Evolutionary conservation across 2,329 filamentous ascomycete species (phyloP).

Genomic region (Ophiocordyceps robertsii): DNA sequence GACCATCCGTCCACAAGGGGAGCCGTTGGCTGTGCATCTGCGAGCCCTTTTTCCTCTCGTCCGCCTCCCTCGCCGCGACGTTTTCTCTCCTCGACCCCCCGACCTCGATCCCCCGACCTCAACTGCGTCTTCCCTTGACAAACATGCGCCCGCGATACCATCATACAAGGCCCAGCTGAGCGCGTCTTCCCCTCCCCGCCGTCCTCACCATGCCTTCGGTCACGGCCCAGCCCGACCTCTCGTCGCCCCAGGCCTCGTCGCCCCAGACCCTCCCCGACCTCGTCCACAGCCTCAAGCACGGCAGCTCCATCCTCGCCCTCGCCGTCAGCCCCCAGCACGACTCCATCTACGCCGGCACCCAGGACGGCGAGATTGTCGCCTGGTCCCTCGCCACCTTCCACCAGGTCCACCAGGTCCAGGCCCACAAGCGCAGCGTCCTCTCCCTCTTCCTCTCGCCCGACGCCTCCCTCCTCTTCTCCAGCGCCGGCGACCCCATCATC

Average conservation of each 20-base stretch:
- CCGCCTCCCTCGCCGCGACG: no score
- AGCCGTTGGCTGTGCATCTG: no score
- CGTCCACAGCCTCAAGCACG: slow-evolving; percentile 61
- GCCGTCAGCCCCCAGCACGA: slow-evolving; percentile 65
- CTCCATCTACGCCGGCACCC: slow-evolving; percentile 81
- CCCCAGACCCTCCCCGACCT: slow-evolving; percentile 39
- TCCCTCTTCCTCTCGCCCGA: slow-evolving; percentile 70
- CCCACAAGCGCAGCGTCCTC: slow-evolving; percentile 83
- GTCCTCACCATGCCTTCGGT: slow-evolving; percentile 4
- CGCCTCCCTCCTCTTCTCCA: slow-evolving; percentile 70
- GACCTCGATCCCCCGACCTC: no score
- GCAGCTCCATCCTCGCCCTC: slow-evolving; percentile 69
- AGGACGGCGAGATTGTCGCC: slow-evolving; percentile 83
- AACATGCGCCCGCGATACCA: no score
- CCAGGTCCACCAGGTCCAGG: slow-evolving; percentile 64
- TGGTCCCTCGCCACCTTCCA: slow-evolving; percentile 87
- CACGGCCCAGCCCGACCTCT: slow-evolving; percentile 4
- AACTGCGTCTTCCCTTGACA: no score
- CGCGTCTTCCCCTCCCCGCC: not conserved
- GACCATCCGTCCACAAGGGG: no score
- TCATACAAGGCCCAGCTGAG: not conserved
- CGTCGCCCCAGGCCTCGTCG: not conserved
- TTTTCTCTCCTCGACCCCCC: no score
- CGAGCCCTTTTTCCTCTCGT: no score
- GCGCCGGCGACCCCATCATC: slow-evolving; percentile 83